Conservation (phyloP, 768 basidiomycete species). For the Pleurotus eryngii region DNA sequence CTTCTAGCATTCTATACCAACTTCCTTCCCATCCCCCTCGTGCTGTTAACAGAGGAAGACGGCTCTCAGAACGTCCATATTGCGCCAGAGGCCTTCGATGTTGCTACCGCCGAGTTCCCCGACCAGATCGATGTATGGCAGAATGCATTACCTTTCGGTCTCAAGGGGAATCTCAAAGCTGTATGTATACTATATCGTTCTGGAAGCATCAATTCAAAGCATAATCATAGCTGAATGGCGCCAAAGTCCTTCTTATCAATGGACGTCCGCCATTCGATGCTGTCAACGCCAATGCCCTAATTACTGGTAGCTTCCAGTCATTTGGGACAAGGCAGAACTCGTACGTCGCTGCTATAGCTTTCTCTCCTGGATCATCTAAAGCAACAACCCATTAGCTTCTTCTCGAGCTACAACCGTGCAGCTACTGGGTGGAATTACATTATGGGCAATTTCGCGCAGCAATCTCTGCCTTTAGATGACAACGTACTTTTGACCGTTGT, state of each 20-base stretch:
- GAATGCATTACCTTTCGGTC: constrained; percentile 39
- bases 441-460: constrained; percentile 55
- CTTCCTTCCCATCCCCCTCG: constrained; percentile 38
- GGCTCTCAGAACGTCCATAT: constrained; percentile 49
- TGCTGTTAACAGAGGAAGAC: constrained; percentile 39
- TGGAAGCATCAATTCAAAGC: not conserved
- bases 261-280: constrained; percentile 42
- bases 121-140: constrained; percentile 57
- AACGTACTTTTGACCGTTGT: constrained; percentile 44
- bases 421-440: constrained; percentile 37
- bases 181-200: constrained; percentile 22
- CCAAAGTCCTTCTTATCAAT: constrained; percentile 38
- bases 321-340: constrained; percentile 48
- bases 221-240: constrained; percentile 34
- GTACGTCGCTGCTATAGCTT: constrained; percentile 22
- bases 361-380: not conserved
- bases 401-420: constrained; percentile 39
- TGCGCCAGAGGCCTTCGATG: constrained; percentile 49
- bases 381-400: constrained; percentile 30
- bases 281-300: constrained; percentile 47
- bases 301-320: constrained; percentile 50
- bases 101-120: constrained; percentile 47
- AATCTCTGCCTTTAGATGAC: constrained; percentile 49
- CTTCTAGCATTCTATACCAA: constrained; percentile 26
- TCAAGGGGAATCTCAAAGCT: constrained; percentile 45